Conservation (phyloP, 2,329 filamentous ascomycete species). For the Pyrenophora graminea region DNA sequence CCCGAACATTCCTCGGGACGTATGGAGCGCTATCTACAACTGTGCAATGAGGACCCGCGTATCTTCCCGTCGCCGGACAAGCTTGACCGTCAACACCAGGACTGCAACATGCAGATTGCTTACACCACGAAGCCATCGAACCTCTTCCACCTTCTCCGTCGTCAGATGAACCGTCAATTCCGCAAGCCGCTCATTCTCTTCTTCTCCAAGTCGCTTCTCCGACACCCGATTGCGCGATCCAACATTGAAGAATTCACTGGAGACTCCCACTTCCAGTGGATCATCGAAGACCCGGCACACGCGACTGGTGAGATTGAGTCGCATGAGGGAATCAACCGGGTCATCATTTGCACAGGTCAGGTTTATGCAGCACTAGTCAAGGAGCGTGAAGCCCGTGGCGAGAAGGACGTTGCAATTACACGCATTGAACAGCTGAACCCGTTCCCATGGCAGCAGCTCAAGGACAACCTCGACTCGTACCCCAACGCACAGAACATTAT, state of each 20-base stretch:
- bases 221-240: conserved; percentile 90
- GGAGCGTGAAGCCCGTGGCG: conserved; percentile 81
- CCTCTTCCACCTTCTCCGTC: conserved; percentile 91
- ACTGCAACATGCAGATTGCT: conserved; percentile 98
- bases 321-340: conserved; percentile 86
- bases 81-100: conserved; percentile 95
- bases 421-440: conserved; percentile 97
- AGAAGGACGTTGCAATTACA: conserved; percentile 91
- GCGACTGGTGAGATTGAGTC: conserved; percentile 72
- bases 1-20: conserved; percentile 97
- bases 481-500: conserved; percentile 97
- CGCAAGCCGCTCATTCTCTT: conserved; percentile 96
- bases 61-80: conserved; percentile 87
- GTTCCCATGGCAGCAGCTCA: conserved; percentile 97
- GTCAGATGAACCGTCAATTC: conserved; percentile 99
- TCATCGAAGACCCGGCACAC: conserved; percentile 89
- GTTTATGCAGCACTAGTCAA: conserved; percentile 90
- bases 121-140: conserved; percentile 98
- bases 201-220: conserved; percentile 96
- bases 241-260: conserved; percentile 87
- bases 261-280: conserved; percentile 94
- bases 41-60: conserved; percentile 96
- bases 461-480: conserved; percentile 95
- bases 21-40: conserved; percentile 95
- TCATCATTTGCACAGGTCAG: conserved; percentile 93